phyloP scores from a whole-genome alignment of 176 grass and related monocot genomes.

The Cenchrus purpureus region DNA sequence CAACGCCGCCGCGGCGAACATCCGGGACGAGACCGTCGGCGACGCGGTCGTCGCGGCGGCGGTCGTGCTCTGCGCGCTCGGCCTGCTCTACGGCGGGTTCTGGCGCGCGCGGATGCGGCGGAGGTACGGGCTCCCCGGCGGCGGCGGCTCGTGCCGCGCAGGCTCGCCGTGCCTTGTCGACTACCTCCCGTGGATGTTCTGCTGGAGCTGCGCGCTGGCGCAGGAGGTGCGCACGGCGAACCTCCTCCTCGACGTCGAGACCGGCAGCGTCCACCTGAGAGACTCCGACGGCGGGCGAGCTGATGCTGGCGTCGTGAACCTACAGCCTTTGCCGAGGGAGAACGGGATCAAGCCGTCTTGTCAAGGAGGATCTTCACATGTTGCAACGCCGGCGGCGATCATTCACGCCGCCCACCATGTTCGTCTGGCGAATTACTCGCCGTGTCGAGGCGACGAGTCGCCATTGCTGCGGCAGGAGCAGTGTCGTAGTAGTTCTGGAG shows the following conservation, averaged over 20 bases:
- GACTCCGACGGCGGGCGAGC: not conserved
- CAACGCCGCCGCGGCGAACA: conserved; percentile 66
- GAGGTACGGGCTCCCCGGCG: not conserved
- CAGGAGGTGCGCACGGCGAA: conserved; percentile 75
- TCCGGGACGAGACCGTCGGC: conserved; percentile 49
- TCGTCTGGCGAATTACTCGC: not conserved
- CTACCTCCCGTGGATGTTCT: conserved; percentile 54
- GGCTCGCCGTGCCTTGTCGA: conserved; percentile 1
- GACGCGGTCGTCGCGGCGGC: conserved; percentile 46
- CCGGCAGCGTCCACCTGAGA: not conserved
- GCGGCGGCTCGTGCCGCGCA: conserved; percentile 20
- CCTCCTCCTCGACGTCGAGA: conserved; percentile 49
- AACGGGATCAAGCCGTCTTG: not conserved
- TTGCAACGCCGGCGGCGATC: not conserved
- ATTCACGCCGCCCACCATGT: not conserved
- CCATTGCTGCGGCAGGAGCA: conserved; percentile 12
- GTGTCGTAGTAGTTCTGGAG: not conserved
- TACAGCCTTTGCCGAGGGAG: conserved; percentile 43
- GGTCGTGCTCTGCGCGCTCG: conserved; percentile 54
- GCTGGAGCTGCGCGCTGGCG: conserved; percentile 64
- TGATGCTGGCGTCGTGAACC: not conserved
- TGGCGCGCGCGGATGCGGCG: conserved; percentile 68
- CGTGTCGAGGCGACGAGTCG: not conserved
- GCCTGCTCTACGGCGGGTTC: conserved; percentile 73
- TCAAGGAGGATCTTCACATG: not conserved